These are phyloP conservation scores for Auricularia cornea DNA, from an alignment of 768 basidiomycete species.

Conservation along the genomic window DNA sequence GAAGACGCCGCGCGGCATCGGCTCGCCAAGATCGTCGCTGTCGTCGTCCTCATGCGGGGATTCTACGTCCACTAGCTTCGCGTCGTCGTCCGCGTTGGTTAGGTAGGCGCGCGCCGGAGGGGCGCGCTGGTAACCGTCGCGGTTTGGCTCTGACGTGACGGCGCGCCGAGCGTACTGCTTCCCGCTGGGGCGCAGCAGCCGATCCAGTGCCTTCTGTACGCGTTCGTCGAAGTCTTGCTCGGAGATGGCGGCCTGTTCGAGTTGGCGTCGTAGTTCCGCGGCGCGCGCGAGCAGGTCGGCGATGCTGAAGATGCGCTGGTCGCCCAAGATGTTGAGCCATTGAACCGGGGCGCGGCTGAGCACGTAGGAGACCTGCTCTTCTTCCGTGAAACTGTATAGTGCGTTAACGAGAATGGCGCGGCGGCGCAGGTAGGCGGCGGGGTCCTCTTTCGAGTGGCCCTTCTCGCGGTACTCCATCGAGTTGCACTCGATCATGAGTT, in stretches of 20 bases:
- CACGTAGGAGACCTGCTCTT: background rate
- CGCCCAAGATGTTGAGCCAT: background rate
- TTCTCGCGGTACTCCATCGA: background rate
- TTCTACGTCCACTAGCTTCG: no score
- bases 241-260: background rate
- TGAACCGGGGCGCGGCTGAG: background rate
- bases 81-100: no score
- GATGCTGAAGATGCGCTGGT: background rate
- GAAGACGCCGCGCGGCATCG: no score
- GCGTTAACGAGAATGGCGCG: background rate
- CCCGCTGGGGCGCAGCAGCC: background rate
- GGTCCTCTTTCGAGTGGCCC: background rate
- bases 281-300: background rate
- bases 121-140: no score
- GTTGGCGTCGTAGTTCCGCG: background rate
- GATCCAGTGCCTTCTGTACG: background rate
- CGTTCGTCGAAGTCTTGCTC: background rate
- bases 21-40: no score
- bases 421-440: background rate
- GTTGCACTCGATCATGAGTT: background rate
- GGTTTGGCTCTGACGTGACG: no score
- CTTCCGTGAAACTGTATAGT: background rate
- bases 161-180: background rate
- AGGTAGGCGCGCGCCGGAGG: no score
- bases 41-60: no score